phyloP scores from a whole-genome alignment of 2,329 filamentous ascomycete genomes.

The Immersiporthe knoxdaviesiana region DNA sequence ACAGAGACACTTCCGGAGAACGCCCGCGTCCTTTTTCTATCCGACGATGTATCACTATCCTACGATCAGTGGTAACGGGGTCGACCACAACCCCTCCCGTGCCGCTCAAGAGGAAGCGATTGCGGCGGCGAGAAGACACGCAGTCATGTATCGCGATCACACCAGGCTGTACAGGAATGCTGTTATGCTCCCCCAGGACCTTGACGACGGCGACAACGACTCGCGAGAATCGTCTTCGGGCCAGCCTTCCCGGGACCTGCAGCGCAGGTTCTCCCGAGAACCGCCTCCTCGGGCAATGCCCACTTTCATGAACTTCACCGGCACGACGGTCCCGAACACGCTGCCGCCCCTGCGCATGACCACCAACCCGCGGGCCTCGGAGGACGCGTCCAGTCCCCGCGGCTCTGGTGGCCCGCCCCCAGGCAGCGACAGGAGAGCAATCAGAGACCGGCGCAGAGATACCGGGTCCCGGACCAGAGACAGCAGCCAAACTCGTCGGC shows the following conservation, averaged over 20 bases:
- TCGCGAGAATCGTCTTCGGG: slow-evolving; percentile 42
- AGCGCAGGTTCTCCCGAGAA: slow-evolving; percentile 43
- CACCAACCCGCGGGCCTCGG: slow-evolving; percentile 35
- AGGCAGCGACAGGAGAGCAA: slow-evolving; percentile 36
- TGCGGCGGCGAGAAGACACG: slow-evolving; percentile 11
- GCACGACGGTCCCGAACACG: slow-evolving; percentile 24
- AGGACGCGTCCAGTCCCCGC: slow-evolving; percentile 34
- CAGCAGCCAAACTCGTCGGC: slow-evolving; percentile 31
- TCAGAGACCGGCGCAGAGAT: slow-evolving; percentile 37
- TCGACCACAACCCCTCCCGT: neutral
- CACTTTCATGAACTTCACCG: slow-evolving; percentile 23
- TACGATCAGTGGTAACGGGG: too few relatives aligned
- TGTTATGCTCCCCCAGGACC: slow-evolving; percentile 5
- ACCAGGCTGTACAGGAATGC: slow-evolving; percentile 15
- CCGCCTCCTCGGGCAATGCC: slow-evolving; percentile 35
- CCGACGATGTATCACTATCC: too few relatives aligned
- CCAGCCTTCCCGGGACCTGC: slow-evolving; percentile 39
- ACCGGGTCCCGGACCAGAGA: slow-evolving; percentile 30
- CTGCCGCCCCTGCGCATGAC: slow-evolving; percentile 45
- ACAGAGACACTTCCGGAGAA: slow-evolving; percentile 1
- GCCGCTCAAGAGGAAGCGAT: slow-evolving; percentile 6
- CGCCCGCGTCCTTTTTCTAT: neutral
- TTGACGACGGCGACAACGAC: neutral
- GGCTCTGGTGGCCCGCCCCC: slow-evolving; percentile 31
- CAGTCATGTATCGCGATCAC: slow-evolving; percentile 1